Evolutionary conservation across 805 yeast genomes (phyloP).

Genomic region (Ascoidea rubescens): DNA sequence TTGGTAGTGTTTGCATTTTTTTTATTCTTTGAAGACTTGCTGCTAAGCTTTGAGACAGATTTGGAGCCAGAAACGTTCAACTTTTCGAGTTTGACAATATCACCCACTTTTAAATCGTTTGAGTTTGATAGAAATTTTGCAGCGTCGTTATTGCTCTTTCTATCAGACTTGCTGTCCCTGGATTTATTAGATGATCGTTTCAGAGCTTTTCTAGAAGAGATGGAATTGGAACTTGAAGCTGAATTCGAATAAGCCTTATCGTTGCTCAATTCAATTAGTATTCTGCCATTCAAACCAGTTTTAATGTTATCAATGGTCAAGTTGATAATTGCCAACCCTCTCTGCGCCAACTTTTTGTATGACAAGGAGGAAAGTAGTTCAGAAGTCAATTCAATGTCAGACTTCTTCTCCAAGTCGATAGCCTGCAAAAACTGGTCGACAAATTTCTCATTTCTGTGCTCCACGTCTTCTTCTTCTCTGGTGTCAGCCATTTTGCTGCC

Average conservation of each 20-base stretch:
- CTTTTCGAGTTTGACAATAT: slow-evolving; percentile 50
- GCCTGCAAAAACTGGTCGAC: slow-evolving; percentile 25
- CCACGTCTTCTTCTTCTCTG: not conserved
- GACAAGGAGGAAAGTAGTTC: slow-evolving; percentile 31
- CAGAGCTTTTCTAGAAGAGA: too few species aligned
- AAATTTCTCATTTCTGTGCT: slow-evolving; percentile 11
- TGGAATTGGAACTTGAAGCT: too few species aligned
- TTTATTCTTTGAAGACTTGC: slow-evolving; percentile 3
- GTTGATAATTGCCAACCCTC: slow-evolving; percentile 68
- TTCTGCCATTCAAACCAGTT: slow-evolving; percentile 71
- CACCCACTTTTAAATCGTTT: slow-evolving; percentile 59
- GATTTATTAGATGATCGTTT: too few species aligned
- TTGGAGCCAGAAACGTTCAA: slow-evolving; percentile 18
- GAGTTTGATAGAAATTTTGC: slow-evolving; percentile 12
- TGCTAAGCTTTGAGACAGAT: slow-evolving; percentile 11
- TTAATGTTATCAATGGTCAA: slow-evolving; percentile 43
- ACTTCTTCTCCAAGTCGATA: slow-evolving; percentile 32
- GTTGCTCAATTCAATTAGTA: slow-evolving; percentile 44
- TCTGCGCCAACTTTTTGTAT: slow-evolving; percentile 49
- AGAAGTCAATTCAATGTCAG: slow-evolving; percentile 35
- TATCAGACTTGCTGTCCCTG: slow-evolving; percentile 15
- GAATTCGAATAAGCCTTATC: slow-evolving; percentile 27
- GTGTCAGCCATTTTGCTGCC: not conserved
- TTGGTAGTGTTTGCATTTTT: slow-evolving; percentile 19
- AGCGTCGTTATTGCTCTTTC: slow-evolving; percentile 19